phyloP scores from a whole-genome alignment of 2,329 filamentous ascomycete genomes.

The Nothophoma quercina region DNA sequence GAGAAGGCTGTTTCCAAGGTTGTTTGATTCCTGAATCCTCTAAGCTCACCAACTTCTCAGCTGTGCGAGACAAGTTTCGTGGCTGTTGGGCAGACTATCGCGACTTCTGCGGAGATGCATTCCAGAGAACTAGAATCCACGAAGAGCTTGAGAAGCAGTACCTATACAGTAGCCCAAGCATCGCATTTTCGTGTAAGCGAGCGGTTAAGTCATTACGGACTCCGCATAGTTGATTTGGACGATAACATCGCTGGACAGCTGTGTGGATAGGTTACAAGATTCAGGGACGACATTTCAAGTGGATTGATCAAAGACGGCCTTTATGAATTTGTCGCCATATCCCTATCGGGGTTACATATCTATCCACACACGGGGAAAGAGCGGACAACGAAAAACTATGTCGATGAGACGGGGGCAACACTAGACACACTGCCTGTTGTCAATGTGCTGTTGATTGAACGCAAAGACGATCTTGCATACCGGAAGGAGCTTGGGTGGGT shows the following conservation, averaged over 20 bases:
- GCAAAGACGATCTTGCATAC: neutral
- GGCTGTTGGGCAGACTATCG: neutral
- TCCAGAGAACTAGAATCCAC: neutral
- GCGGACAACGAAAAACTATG: neutral
- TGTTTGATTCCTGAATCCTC: no score
- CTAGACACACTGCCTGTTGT: neutral
- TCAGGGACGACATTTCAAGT: neutral
- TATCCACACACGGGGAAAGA: neutral
- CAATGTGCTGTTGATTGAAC: neutral
- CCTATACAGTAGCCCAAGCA: neutral
- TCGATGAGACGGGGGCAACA: neutral
- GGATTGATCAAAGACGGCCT: neutral
- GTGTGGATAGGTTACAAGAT: neutral
- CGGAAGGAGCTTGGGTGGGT: no score
- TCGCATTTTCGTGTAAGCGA: neutral
- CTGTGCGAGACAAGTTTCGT: no score
- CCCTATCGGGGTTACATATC: neutral
- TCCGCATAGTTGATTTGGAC: neutral
- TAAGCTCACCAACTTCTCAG: no score
- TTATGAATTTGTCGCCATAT: neutral
- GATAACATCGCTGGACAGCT: neutral
- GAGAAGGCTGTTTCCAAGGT: neutral
- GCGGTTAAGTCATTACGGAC: neutral
- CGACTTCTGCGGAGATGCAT: neutral
- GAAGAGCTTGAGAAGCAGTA: no score